Evolutionary conservation across 2,329 filamentous ascomycete genomes (phyloP), one percentile per base, ranked within the genome.

Genomic region (Plenodomus lindquistii): DNA sequence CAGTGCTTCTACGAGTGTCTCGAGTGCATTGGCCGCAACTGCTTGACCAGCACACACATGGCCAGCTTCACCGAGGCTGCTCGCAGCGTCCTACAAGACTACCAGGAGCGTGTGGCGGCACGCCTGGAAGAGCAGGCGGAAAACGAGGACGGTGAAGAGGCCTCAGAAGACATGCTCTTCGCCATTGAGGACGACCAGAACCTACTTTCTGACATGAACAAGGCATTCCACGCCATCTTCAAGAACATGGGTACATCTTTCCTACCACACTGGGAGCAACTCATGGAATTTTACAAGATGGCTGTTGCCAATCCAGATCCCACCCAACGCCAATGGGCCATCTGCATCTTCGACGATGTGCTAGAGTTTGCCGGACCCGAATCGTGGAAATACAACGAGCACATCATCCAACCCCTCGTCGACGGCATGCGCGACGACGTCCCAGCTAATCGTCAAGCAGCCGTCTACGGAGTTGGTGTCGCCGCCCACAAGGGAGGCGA

Each of bases 1-100:
- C 93, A 97, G 74, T 99, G 94, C 78, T 99, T 99, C 79, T 99
- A 99, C 73, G 94, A 99, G 73, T 96, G 91, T 20, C 86, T 99
- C 7, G 93, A 97, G 75, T 92, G 97, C 18, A 84, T 96, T 57
- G 93, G 93, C 50, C 90, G 89, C 73, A 85, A 89, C 62, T 93
- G 87, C 68, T 81, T 99, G 39, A 89, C 81, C 5, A 78, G 81
- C 34, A 81, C 86, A 34, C 88, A 96, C 71, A 92, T 99, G 88
- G 79, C 81, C 48, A 84, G 85, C 37, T 99, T 97, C 73, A 93
- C 97, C 62, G 86, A 91, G 56, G 87, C 88, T 1, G 91, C 92
- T 39, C 84, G 87, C 66, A 91, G 87, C 11, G 89, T 94, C 3
- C 82, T 99, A 8, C 87, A 95, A 67, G 94, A 99, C 69, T 97